Evolutionary conservation across 192 early-diverging fungal species (phyloP), one percentile per base, ranked within the genome.

Genomic region (Podila epicladia): DNA sequence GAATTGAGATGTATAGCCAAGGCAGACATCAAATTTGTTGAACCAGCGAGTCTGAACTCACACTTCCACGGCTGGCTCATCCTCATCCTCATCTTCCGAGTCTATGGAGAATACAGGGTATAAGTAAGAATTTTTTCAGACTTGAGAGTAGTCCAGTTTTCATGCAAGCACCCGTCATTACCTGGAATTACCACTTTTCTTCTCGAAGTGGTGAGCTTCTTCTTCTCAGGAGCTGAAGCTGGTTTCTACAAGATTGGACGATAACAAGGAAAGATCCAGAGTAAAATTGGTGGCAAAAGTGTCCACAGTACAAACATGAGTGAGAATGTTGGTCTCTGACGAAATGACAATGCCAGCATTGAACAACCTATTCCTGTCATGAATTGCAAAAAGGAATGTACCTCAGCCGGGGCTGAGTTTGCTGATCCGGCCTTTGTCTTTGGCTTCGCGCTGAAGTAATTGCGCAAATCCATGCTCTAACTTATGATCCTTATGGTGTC

Each of bases 261-360:
- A 32, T 5, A 26, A 45, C 7, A 41, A 28, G 0, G 19, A 12
- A 35, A 31, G 4, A 19, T 11, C 31, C 28, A 58, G 19, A 8
- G 5, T 3, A 69, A 69, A 69, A 58, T 80, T 80, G 77, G 77
- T 80, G 77, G 77, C 77, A 80, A 80, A 80, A 53, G 3, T 2
- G 66, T 49, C 49, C 77, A 72, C 24, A 72, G 20, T n/a, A 29
- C 26, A 45, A 20, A 19, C 26, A 9, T 9, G 5, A 9, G 22
- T n/a, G n/a, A 20, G 37, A 9, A 67, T 24, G 22, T 24, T 2
- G 9, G 53, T 24, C 9, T 24, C 9, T 8, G 8, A 22, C 24
- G 53, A 55, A 26, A 9, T 8, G 0, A 13, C 53, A 7, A 22
- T 22, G 12, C 4, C 24, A 26, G 9, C 22, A 55, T 15, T 13